Conservation (phyloP, 1,139 yeast species). For the Debaryomyces coudertii region DNA sequence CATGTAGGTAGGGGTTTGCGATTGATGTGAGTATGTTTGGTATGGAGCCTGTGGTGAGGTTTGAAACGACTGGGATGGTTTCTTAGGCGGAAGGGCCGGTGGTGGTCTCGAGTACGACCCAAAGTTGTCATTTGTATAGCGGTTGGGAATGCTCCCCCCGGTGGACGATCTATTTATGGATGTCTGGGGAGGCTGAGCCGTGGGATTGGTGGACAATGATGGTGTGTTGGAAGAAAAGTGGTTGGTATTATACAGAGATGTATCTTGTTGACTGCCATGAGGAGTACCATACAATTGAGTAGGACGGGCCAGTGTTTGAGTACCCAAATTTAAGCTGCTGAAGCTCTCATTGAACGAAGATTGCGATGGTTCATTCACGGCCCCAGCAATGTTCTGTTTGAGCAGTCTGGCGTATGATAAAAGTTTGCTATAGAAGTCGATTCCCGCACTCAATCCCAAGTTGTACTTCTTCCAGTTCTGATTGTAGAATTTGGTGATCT, state of each 20-base stretch:
- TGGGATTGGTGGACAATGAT: neutral
- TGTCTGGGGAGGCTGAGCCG: neutral
- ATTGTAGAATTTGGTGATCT: slow-evolving; percentile 50
- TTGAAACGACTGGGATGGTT: slow-evolving; percentile 3
- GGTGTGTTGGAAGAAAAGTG: slow-evolving; percentile 1
- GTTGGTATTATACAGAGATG: slow-evolving; percentile 6
- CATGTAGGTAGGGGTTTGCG: neutral
- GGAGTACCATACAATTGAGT: neutral
- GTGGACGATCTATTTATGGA: slow-evolving; percentile 9
- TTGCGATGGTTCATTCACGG: slow-evolving; percentile 1
- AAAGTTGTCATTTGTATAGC: slow-evolving; percentile 4
- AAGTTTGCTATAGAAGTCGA: slow-evolving; percentile 62
- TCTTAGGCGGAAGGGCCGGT: slow-evolving; percentile 14
- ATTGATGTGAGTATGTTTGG: neutral
- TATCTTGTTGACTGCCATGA: neutral
- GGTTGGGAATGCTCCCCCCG: neutral
- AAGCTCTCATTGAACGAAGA: slow-evolving; percentile 9
- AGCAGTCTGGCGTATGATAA: slow-evolving; percentile 46
- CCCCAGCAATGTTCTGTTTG: slow-evolving; percentile 30
- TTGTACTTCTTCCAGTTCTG: slow-evolving; percentile 63
- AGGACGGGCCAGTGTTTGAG: slow-evolving; percentile 1
- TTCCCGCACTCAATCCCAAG: slow-evolving; percentile 63
- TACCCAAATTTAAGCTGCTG: neutral
- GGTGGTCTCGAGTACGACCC: slow-evolving; percentile 10
- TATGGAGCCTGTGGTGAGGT: neutral